phyloP scores from a whole-genome alignment of 1,284 basidiomycete genomes.

The Trametes pubescens region DNA sequence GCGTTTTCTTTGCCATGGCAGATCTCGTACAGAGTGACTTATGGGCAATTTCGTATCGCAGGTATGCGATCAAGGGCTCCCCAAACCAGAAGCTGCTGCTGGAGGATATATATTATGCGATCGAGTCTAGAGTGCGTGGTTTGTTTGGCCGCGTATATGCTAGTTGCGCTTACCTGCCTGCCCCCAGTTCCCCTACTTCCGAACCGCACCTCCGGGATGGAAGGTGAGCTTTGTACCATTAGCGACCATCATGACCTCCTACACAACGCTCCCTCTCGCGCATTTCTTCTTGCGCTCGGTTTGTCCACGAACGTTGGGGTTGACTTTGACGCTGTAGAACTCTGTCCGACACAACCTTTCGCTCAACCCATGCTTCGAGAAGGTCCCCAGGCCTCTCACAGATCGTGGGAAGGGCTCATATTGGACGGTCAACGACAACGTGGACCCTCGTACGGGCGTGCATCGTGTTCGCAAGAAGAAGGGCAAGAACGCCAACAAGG shows the following conservation, averaged over 20 bases:
- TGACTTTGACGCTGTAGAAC: constrained; percentile 60
- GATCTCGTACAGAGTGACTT: constrained; percentile 1
- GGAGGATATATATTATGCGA: constrained; percentile 89
- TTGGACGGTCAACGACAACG: constrained; percentile 88
- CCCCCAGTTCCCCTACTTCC: constrained; percentile 82
- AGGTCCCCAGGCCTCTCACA: constrained; percentile 87
- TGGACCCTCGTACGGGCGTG: constrained; percentile 85
- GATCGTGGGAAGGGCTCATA: constrained; percentile 89
- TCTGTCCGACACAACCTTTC: constrained; percentile 95
- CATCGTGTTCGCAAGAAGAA: constrained; percentile 87
- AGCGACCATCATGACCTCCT: too few relatives aligned
- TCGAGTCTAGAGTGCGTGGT: constrained; percentile 77
- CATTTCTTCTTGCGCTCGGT: background rate
- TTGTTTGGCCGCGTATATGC: constrained; percentile 9
- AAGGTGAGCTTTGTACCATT: constrained; percentile 62
- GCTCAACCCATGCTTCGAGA: constrained; percentile 93
- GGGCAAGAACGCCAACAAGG: constrained; percentile 60
- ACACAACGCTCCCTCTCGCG: background rate
- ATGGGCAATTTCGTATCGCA: constrained; percentile 39
- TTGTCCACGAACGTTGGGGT: background rate
- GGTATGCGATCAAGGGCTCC: constrained; percentile 88
- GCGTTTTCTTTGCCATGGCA: constrained; percentile 39
- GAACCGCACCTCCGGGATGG: constrained; percentile 83
- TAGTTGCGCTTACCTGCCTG: constrained; percentile 14
- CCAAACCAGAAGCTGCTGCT: constrained; percentile 82